phyloP scores from a whole-genome alignment of 768 basidiomycete genomes.

The Chiua virens region DNA sequence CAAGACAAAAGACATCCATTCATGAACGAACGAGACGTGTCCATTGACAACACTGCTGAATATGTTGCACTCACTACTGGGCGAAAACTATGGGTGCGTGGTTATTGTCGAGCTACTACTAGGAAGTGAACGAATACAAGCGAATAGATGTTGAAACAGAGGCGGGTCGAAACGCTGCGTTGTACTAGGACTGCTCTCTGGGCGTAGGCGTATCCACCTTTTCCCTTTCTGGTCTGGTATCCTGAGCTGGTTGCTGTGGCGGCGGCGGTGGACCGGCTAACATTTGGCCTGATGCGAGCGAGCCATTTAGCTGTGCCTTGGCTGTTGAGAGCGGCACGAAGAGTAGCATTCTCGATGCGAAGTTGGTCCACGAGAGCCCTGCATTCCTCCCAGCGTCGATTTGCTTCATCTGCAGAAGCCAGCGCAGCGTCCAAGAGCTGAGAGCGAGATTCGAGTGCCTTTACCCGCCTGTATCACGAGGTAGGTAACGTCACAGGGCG shows the following conservation, averaged over 20 bases:
- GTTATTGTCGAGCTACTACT: background rate
- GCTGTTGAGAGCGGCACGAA: constrained; percentile 64
- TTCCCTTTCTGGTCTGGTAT: constrained; percentile 26
- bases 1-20: background rate
- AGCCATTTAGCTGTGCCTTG: constrained; percentile 35
- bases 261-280: constrained; percentile 22
- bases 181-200: constrained; percentile 20
- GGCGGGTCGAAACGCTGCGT: background rate
- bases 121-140: constrained; percentile 5
- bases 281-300: constrained; percentile 31
- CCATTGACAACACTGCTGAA: constrained; percentile 1
- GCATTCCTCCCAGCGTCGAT: constrained; percentile 88
- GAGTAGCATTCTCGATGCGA: constrained; percentile 77
- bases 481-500: constrained; percentile 10
- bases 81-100: constrained; percentile 15
- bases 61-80: constrained; percentile 2
- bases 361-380: constrained; percentile 87
- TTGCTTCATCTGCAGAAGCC: constrained; percentile 84
- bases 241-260: constrained; percentile 21
- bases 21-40: background rate
- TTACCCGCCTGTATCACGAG: constrained; percentile 64
- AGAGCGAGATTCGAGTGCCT: constrained; percentile 82
- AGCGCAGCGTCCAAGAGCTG: constrained; percentile 84
- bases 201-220: constrained; percentile 22
- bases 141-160: background rate